Conservation (phyloP, 139 green algal species). For the Axilococcus clingmanii region DNA sequence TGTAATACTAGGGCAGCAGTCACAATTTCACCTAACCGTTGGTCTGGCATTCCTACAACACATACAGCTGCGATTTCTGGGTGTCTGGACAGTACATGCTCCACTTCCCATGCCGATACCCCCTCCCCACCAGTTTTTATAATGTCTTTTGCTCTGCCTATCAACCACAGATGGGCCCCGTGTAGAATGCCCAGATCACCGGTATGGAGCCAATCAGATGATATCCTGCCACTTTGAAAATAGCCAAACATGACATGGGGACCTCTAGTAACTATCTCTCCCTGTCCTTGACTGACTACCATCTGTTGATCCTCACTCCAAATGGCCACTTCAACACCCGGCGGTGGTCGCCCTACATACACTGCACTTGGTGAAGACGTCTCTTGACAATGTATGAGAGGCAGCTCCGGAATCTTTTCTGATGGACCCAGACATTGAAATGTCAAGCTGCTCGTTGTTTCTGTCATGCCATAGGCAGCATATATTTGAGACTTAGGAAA, state of each 20-base stretch:
- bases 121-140: slow-evolving; percentile 87
- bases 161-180: slow-evolving; percentile 59
- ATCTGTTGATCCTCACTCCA: not conserved
- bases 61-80: slow-evolving; percentile 50
- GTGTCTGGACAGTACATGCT: slow-evolving; percentile 26
- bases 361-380: slow-evolving; percentile 10
- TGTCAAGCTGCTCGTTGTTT: slow-evolving; percentile 70
- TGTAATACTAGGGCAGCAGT: slow-evolving; percentile 44
- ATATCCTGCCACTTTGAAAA: slow-evolving; percentile 19
- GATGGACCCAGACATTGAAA: slow-evolving; percentile 33
- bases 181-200: slow-evolving; percentile 29
- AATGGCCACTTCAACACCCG: slow-evolving; percentile 39
- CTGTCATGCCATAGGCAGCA: slow-evolving; percentile 85
- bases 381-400: not conserved
- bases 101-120: slow-evolving; percentile 67
- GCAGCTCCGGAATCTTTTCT: not conserved
- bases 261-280: slow-evolving; percentile 61
- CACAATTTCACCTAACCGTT: slow-evolving; percentile 63
- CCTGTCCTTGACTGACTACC: slow-evolving; percentile 14
- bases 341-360: slow-evolving; percentile 29
- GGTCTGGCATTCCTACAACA: slow-evolving; percentile 70
- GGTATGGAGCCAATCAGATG: not conserved
- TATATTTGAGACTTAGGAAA: slow-evolving; percentile 51
- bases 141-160: slow-evolving; percentile 79
- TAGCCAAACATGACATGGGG: slow-evolving; percentile 72